Base-by-base conservation (phyloP, 352 stramenopile species). In the Ophiocytium majus region DNA sequence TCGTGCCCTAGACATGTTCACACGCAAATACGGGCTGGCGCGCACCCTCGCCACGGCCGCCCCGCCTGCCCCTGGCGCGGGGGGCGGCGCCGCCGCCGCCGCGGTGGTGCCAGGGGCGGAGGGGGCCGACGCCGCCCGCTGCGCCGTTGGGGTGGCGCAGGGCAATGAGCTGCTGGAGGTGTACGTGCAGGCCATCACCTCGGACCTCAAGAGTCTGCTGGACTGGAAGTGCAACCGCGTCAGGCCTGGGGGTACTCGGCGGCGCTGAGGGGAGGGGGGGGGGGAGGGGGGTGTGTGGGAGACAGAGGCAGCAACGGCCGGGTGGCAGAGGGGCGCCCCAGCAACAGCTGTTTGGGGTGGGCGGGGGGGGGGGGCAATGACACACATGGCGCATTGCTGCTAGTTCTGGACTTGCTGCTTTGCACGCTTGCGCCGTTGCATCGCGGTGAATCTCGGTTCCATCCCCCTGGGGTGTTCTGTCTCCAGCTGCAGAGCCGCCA, bases 21-120 rank as follows among this genome's bases (percentile, higher is more conserved):
- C 97, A 89, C 93, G 94, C 50, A 96, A 96, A 85, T 97, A 96
- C 84, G 92, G 96, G 82, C 85, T 90, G 33, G 80, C 81, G n/a
- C 82, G 86, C 23, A 79, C 84, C 32, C 37, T 90, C 31, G 71
- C 89, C n/a, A 82, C 49, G 36, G 32, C 71, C 9, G 80, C 86
- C 0, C 75, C 84, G 19, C 83, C 43, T 23, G 83, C 82, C 76
- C 64, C 76, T 10, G 34, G 23, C 81, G 83, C 0, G 0, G 31
- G 17, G 0, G 66, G 66, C 32, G 66, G 66, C 66, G 66, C 5
- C 66, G 23, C 57, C 23, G 23, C 57, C 23, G 57, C 23, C 57
- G 57, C 57, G 57, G 57, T 23, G 23, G n/a, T n/a, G n/a, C n/a
- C n/a, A n/a, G 14, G 66, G 5, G 14, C 5, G 5, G 31, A 86